Evolutionary conservation across 2,329 filamentous ascomycete species (phyloP), one percentile per base, ranked within the genome.

Genomic region (Atkinsonella hypoxylon): DNA sequence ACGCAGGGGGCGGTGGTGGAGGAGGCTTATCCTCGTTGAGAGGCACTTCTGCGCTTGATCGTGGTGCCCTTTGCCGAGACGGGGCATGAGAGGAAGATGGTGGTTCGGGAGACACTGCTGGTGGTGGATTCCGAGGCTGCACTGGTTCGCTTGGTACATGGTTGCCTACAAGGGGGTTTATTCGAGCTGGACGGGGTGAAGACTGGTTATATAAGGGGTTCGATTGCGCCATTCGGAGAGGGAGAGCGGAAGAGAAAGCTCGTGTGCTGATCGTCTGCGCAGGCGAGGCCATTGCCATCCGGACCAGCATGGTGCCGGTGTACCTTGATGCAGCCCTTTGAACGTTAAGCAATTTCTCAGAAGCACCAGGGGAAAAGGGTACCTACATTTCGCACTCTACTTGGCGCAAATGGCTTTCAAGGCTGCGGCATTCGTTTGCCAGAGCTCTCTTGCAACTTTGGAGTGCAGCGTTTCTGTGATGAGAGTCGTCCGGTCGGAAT

Each of bases 131-230:
- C 34, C 20, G 20, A 17, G 12, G 44, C 44, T 52, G 47, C 1
- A 55, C 44, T 12, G 60, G 57, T 39, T 56, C 49, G 13, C 51
- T 31, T 18, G 53, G 53, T 2, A 6, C 31, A 45, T 56, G 49
- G 53, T 62, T 62, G 40, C 64, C 64, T 31, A 67, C 54, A 11
- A 66, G 60, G 39, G 64, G 64, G 49, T 66, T 67, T 20, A 40
- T 39, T 52, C 61, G 62, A 22, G 42, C 45, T 2, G 55, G 36
- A 5, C 49, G 45, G 1, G 50, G 48, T 3, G 55, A 50, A 1
- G 47, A 51, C 38, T 40, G 15, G 39, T 48, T 20, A 48, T 31
- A 18, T 31, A 47, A 42, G 9, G 50, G 30, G 34, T 40, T 45
- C 4, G 57, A 56, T 47, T 57, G 47, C 26, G 46, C 12, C 43